phyloP scores from a whole-genome alignment of 768 basidiomycete genomes.

The Trametes cingulata region DNA sequence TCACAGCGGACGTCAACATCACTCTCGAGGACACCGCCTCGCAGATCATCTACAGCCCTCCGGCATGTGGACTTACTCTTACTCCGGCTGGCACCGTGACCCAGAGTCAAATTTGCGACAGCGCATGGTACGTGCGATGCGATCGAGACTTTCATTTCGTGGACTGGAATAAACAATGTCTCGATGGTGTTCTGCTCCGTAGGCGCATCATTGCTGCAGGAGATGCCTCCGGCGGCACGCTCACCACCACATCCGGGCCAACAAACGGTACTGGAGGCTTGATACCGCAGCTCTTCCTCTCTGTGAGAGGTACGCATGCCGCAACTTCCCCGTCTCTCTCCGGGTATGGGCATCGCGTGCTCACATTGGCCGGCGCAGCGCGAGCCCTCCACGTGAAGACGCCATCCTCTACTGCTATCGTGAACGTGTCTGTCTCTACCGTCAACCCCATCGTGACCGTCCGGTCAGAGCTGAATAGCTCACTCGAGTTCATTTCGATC shows the following conservation, averaged over 20 bases:
- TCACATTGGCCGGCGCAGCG: neutral
- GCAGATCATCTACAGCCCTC: slow-evolving; percentile 26
- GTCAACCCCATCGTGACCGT: slow-evolving; percentile 19
- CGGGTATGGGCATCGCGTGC: neutral
- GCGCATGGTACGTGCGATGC: slow-evolving; percentile 21
- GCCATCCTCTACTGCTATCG: slow-evolving; percentile 15
- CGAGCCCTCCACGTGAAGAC: slow-evolving; percentile 21
- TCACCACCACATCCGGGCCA: slow-evolving; percentile 24
- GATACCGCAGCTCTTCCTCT: slow-evolving; percentile 24
- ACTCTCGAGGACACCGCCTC: slow-evolving; percentile 25
- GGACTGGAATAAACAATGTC: neutral
- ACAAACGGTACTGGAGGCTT: slow-evolving; percentile 18
- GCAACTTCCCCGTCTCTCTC: neutral
- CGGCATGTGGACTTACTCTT: slow-evolving; percentile 23
- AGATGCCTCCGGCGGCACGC: slow-evolving; percentile 14
- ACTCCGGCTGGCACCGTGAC: slow-evolving; percentile 15
- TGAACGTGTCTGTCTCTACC: slow-evolving; percentile 23
- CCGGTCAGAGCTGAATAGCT: slow-evolving; percentile 20
- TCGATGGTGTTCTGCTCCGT: neutral
- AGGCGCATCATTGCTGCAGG: slow-evolving; percentile 21
- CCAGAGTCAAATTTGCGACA: slow-evolving; percentile 10
- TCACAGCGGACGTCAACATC: slow-evolving; percentile 18
- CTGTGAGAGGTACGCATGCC: slow-evolving; percentile 18
- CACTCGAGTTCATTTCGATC: slow-evolving; percentile 19
- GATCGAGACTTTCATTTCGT: neutral